Evolutionary conservation across 1,284 basidiomycete genomes (phyloP).

Genomic region (Cutaneotrichosporon sp.): DNA sequence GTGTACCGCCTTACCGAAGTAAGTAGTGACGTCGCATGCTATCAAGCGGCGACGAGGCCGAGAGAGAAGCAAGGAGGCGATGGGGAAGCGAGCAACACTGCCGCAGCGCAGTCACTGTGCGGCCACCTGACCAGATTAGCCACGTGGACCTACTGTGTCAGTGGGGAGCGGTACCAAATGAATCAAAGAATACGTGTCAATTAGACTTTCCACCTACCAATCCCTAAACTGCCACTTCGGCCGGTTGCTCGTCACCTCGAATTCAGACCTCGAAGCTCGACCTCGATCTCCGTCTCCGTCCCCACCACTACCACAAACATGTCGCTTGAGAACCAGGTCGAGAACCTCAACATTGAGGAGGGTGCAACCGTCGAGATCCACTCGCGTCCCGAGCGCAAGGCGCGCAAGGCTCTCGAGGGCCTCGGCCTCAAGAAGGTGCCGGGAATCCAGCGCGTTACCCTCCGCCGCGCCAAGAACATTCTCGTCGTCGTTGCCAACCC

Average conservation of each 20-base stretch:
- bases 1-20: too few species aligned
- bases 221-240: not conserved
- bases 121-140: not conserved
- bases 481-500: slow-evolving; percentile 91
- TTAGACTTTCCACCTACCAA: not conserved
- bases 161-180: not conserved
- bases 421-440: slow-evolving; percentile 88
- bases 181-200: slow-evolving; percentile 1
- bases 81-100: not conserved
- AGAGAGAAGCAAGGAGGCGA: not conserved
- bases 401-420: slow-evolving; percentile 68
- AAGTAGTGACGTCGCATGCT: too few species aligned
- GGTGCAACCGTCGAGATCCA: slow-evolving; percentile 73
- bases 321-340: slow-evolving; percentile 61
- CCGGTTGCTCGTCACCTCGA: not conserved
- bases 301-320: slow-evolving; percentile 57
- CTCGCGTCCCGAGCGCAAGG: slow-evolving; percentile 86
- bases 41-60: not conserved
- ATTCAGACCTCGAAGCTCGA: not conserved
- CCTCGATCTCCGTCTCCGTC: not conserved
- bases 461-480: slow-evolving; percentile 91
- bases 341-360: slow-evolving; percentile 61
- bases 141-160: not conserved
- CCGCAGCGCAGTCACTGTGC: not conserved
- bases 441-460: slow-evolving; percentile 90